Percentiles rank a stretch among this genome's conserved stretches.
phyloP scores from a whole-genome alignment of 495 filamentous ascomycete species.

The Neurospora discreta region DNA sequence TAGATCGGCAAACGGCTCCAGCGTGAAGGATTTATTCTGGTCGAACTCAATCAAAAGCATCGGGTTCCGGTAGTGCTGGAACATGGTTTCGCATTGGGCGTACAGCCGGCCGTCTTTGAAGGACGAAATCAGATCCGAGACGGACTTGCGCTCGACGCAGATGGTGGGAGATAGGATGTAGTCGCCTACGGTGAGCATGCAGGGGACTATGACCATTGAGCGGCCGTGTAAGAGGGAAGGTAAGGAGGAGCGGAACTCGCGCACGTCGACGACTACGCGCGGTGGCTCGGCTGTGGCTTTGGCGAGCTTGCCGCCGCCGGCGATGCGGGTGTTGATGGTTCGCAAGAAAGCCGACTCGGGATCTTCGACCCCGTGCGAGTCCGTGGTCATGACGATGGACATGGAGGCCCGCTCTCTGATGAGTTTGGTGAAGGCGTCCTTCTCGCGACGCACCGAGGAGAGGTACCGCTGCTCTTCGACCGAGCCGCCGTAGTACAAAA shows the following conservation, averaged over 20 bases:
- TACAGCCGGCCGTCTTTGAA: constrained; percentile 86
- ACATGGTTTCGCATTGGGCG: constrained; percentile 89
- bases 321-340: constrained; percentile 93
- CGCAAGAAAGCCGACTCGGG: constrained; percentile 88
- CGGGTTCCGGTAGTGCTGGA: constrained; percentile 78
- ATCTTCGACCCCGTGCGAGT: constrained; percentile 51
- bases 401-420: constrained; percentile 91
- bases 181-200: constrained; percentile 92
- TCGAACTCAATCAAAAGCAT: constrained; percentile 97
- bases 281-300: constrained; percentile 80
- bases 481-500: constrained; percentile 88
- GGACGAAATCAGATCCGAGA: constrained; percentile 82
- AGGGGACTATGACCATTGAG: constrained; percentile 75
- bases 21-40: constrained; percentile 91
- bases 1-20: constrained; percentile 81
- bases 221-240: constrained; percentile 86
- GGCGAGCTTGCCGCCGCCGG: constrained; percentile 73
- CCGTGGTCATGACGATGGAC: constrained; percentile 69
- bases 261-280: constrained; percentile 85
- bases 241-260: constrained; percentile 87
- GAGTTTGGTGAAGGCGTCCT: constrained; percentile 86
- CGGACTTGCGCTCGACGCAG: constrained; percentile 87
- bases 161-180: constrained; percentile 86
- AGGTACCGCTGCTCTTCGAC: constrained; percentile 96
- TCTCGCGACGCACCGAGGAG: constrained; percentile 77